Base-by-base conservation (phyloP, 768 basidiomycete species). In the Mycena amicta region DNA sequence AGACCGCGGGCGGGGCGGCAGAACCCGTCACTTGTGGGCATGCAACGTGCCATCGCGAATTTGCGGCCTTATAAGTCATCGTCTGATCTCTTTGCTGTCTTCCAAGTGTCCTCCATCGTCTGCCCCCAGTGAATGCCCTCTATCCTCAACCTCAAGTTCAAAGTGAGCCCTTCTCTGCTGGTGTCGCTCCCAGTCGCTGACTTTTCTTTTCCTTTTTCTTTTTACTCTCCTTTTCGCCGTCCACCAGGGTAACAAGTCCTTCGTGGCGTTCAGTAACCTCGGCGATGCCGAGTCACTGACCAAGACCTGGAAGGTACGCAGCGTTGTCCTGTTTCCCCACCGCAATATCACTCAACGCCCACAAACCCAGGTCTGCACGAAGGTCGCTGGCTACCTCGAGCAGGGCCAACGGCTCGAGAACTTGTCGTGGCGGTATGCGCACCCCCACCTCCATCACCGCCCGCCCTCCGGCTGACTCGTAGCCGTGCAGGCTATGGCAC, bases 371-470 rank as follows among this genome's bases (percentile, higher is more conserved):
- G 90, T 92, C 71, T 93, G 92, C 77, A 92, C 92, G 22, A 93
- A 93, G 79, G 92, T 94, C 61, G 92, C 91, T 52, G 85, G 89
- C 72, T 93, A 85, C 77, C 90, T 94, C 71, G 92, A 94, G 76
- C 91, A 93, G 71, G 92, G 92, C 47, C 90, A 92, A 71, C 81
- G 92, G 55, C 90, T 94, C 69, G 92, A 93, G 83, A 94, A 94
- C 81, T 76, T 94, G 75, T 89, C 87, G 66, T 94, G 92, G 92
- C 57, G 61, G 61, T 59, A 30, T 20, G 61, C 41, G 4, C 5
- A 13, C 22, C 37, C 28, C 22, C 30, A 16, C 22, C 20, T 39
- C 6, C 37, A 13, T 53, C 18, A 53, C 16, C 30, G 5, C 3
- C 26, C 16, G 12, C 20, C 22, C 53, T 51, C 51, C n/a, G n/a